These are phyloP conservation scores for Boletales sp. DNA, from an alignment of 768 basidiomycete species.

Conservation along the genomic window DNA sequence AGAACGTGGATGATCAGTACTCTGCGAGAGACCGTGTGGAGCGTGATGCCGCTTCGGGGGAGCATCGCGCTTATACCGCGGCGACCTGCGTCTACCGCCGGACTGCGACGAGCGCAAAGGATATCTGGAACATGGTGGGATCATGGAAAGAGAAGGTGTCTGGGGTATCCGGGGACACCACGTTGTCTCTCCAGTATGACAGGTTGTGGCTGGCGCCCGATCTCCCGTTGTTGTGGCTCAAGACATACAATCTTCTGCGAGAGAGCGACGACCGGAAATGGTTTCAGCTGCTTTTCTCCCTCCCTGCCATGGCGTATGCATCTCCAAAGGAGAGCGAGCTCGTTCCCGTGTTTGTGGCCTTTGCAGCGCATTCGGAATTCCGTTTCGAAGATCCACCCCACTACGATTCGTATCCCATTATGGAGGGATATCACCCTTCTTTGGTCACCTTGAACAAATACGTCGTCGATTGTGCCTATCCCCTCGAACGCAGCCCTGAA, in stretches of 20 bases:
- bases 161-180: too few species aligned
- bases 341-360: slow-evolving; percentile 29
- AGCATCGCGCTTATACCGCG: slow-evolving; percentile 8
- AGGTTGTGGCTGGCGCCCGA: slow-evolving; percentile 21
- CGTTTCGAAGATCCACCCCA: slow-evolving; percentile 8
- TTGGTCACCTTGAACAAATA: background rate
- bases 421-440: slow-evolving; percentile 3
- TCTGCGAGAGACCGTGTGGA: background rate
- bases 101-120: background rate
- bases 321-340: slow-evolving; percentile 10
- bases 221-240: slow-evolving; percentile 21
- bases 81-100: slow-evolving; percentile 7
- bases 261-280: slow-evolving; percentile 1
- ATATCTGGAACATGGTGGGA: slow-evolving; percentile 4
- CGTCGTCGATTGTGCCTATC: background rate
- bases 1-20: slow-evolving; percentile 5
- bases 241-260: slow-evolving; percentile 24
- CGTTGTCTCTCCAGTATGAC: slow-evolving; percentile 15
- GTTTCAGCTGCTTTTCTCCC: slow-evolving; percentile 24
- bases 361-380: slow-evolving; percentile 17
- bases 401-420: background rate
- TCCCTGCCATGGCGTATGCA: slow-evolving; percentile 29
- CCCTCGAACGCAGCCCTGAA: slow-evolving; percentile 8
- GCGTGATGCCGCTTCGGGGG: background rate
- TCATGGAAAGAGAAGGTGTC: background rate